Percentiles rank a stretch among this genome's conserved stretches.
These are phyloP conservation scores for Aspergillus unguis DNA, from an alignment of 2,329 filamentous ascomycete genomes.

Conservation along the genomic window DNA sequence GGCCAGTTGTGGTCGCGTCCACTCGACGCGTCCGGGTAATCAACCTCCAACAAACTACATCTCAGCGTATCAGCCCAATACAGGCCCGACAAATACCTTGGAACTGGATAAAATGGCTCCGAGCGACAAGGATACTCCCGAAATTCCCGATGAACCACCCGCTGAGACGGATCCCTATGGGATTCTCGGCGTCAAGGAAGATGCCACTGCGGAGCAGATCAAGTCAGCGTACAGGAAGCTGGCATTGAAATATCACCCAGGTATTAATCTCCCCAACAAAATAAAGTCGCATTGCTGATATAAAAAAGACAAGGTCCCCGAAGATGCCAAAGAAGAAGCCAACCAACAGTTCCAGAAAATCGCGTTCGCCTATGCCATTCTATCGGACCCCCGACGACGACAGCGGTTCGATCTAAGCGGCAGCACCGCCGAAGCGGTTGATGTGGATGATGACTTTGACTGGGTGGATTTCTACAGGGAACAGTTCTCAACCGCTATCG, in stretches of 20 bases:
- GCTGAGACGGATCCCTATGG: slow-evolving; percentile 62
- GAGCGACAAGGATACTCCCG: slow-evolving; percentile 6
- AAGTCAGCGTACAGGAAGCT: slow-evolving; percentile 89
- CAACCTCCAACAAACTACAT: neutral
- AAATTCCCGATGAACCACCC: slow-evolving; percentile 17
- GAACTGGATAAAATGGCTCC: slow-evolving; percentile 5
- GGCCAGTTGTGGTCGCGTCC: slow-evolving; percentile 13
- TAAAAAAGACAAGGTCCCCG: slow-evolving; percentile 67
- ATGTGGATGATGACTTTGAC: slow-evolving; percentile 71
- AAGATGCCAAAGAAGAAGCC: slow-evolving; percentile 66
- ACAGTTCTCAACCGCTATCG: slow-evolving; percentile 76
- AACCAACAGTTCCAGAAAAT: slow-evolving; percentile 83
- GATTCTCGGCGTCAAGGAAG: slow-evolving; percentile 67
- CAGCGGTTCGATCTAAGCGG: slow-evolving; percentile 87
- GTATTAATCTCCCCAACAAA: slow-evolving; percentile 46
- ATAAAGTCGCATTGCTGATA: neutral
- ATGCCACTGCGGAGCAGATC: slow-evolving; percentile 73
- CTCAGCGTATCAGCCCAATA: neutral
- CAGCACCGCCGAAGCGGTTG: slow-evolving; percentile 77
- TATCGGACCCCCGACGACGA: slow-evolving; percentile 77
- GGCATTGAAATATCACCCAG: slow-evolving; percentile 81
- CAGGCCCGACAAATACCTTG: neutral
- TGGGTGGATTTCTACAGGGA: slow-evolving; percentile 87
- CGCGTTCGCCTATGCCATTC: slow-evolving; percentile 89
- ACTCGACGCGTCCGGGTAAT: slow-evolving; percentile 22